Percentiles rank a stretch among this genome's conserved stretches.
Evolutionary conservation across 23 red algal species (phyloP).

Genomic region (Gracilariopsis chorda): DNA sequence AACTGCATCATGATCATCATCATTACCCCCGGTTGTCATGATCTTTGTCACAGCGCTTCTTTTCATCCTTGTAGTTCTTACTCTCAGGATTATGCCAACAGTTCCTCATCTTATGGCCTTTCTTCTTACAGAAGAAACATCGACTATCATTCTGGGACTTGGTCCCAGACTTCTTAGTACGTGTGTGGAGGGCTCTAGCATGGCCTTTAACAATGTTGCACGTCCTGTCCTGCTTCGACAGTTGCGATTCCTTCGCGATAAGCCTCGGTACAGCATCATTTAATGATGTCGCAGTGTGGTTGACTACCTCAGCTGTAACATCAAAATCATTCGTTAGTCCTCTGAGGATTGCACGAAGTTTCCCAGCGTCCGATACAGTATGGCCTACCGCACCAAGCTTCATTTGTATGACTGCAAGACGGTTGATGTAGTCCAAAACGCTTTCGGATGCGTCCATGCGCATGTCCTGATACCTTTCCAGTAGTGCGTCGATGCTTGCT

Average conservation of each 20-base stretch:
- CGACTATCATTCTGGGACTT: no score
- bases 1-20: no score
- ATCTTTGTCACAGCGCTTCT: no score
- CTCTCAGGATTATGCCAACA: background rate
- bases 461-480: background rate
- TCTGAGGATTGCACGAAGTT: background rate
- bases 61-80: background rate
- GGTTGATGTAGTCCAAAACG: slow-evolving; percentile 22
- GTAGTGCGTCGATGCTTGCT: background rate
- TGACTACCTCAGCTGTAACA: background rate
- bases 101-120: background rate
- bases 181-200: background rate
- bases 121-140: background rate
- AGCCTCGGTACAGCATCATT: background rate
- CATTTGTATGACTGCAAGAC: background rate
- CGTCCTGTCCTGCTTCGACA: background rate
- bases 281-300: background rate
- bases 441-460: background rate
- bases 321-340: background rate
- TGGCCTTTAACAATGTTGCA: no score
- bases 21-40: no score
- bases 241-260: background rate
- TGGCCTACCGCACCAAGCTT: background rate
- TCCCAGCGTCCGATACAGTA: background rate
- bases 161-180: background rate